Conservation (phyloP, 2,329 filamentous ascomycete species). For the Diaporthe sp. region DNA sequence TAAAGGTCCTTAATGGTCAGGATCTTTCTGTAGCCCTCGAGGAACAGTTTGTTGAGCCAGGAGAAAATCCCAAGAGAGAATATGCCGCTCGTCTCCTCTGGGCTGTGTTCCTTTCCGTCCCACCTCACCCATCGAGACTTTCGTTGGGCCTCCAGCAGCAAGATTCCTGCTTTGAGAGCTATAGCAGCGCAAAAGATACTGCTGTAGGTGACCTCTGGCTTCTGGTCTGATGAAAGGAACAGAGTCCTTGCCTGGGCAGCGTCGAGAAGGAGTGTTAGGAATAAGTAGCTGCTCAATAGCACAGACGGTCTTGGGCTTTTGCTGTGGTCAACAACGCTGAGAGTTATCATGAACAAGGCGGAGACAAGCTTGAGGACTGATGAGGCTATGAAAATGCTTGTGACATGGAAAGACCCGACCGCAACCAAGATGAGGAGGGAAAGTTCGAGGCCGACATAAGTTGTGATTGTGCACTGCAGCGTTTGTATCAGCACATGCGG, state of each 20-base stretch:
- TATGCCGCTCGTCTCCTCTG: slow-evolving; percentile 51
- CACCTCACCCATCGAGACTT: slow-evolving; percentile 57
- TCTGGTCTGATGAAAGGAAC: slow-evolving; percentile 51
- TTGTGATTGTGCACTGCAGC: slow-evolving; percentile 1
- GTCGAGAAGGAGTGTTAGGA: slow-evolving; percentile 61
- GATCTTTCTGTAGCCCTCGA: slow-evolving; percentile 51
- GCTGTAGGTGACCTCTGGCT: slow-evolving; percentile 41
- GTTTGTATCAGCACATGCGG: not conserved
- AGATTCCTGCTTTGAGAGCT: slow-evolving; percentile 51
- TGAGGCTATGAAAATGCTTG: slow-evolving; percentile 43
- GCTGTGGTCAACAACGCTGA: slow-evolving; percentile 51
- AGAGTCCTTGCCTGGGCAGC: slow-evolving; percentile 57
- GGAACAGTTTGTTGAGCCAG: slow-evolving; percentile 52
- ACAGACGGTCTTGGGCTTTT: slow-evolving; percentile 57
- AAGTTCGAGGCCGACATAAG: slow-evolving; percentile 14
- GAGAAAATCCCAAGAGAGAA: slow-evolving; percentile 50
- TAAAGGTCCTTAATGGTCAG: slow-evolving; percentile 51
- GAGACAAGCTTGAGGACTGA: slow-evolving; percentile 46
- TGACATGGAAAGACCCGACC: not conserved
- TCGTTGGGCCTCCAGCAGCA: slow-evolving; percentile 55
- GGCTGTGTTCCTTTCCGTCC: slow-evolving; percentile 56
- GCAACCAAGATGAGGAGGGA: slow-evolving; percentile 35
- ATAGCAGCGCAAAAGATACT: slow-evolving; percentile 42
- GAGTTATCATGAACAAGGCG: slow-evolving; percentile 48
- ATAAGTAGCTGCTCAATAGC: slow-evolving; percentile 57